A percentile compares a stretch with the other conserved stretches of the same genome.
These are phyloP conservation scores for Tricholoma bakamatsutake DNA, from an alignment of 768 basidiomycete genomes.

Conservation along the genomic window DNA sequence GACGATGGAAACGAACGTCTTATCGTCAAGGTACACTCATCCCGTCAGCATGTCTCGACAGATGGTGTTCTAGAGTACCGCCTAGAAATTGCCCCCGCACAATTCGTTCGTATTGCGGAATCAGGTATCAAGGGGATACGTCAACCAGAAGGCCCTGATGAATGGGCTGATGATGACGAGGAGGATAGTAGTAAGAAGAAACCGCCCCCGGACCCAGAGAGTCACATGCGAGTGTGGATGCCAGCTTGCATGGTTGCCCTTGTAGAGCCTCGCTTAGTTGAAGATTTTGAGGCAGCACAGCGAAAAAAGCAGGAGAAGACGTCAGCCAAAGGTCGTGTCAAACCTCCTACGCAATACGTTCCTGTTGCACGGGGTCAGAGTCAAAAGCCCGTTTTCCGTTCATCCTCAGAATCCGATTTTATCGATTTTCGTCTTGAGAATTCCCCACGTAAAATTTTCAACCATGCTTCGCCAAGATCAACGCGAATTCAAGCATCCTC, in stretches of 20 bases:
- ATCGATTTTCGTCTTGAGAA: conserved; percentile 4
- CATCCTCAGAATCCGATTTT: conserved; percentile 17
- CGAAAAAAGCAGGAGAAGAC: conserved; percentile 48
- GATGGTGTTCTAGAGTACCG: conserved; percentile 75
- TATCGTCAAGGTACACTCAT: conserved; percentile 60
- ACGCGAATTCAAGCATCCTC: background rate
- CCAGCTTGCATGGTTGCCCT: conserved; percentile 71
- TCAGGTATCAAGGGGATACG: conserved; percentile 63
- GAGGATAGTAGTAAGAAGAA: conserved; percentile 36
- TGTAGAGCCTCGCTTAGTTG: conserved; percentile 61
- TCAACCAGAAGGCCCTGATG: conserved; percentile 37
- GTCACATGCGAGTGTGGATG: conserved; percentile 69
- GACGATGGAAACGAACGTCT: conserved; percentile 35
- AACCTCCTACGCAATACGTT: conserved; percentile 4
- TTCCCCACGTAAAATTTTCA: conserved; percentile 16
- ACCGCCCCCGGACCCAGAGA: conserved; percentile 43
- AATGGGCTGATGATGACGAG: conserved; percentile 48
- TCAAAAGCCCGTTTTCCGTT: conserved; percentile 5
- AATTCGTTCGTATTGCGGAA: conserved; percentile 60
- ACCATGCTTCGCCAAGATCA: conserved; percentile 14
- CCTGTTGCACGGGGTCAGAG: background rate
- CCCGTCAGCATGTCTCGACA: conserved; percentile 63
- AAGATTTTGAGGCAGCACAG: conserved; percentile 48
- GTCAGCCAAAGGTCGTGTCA: conserved; percentile 31
- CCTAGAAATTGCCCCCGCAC: conserved; percentile 63